Evolutionary conservation across 1,139 yeast species (phyloP).

Genomic region (Geotrichum europaeum): DNA sequence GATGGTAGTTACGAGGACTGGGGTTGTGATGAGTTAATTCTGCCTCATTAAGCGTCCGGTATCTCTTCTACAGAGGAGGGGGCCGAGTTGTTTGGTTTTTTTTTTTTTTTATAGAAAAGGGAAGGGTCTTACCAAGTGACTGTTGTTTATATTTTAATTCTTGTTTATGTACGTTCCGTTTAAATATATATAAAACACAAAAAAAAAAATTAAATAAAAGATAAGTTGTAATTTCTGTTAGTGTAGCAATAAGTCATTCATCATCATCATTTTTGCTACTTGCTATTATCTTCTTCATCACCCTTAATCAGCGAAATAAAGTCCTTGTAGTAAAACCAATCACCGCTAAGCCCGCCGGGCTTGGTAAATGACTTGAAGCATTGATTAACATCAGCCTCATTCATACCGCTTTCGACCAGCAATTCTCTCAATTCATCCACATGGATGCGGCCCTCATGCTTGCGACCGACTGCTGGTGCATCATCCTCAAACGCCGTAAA

Average conservation of each 20-base stretch:
- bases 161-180: background rate
- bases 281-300: background rate
- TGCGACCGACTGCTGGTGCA: background rate
- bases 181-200: background rate
- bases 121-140: background rate
- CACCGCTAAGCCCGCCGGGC: slow-evolving; percentile 49
- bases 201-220: background rate
- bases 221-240: background rate
- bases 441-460: slow-evolving; percentile 38
- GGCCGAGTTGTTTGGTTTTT: background rate
- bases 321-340: slow-evolving; percentile 54
- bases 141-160: background rate
- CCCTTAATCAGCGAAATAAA: slow-evolving; percentile 22
- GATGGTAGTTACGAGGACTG: slow-evolving; percentile 97
- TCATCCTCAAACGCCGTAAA: slow-evolving; percentile 52
- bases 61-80: background rate
- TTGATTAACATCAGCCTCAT: slow-evolving; percentile 46
- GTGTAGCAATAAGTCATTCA: background rate
- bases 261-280: too few species aligned
- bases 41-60: slow-evolving; percentile 50
- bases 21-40: slow-evolving; percentile 97
- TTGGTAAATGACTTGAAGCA: slow-evolving; percentile 50
- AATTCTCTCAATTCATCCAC: slow-evolving; percentile 46
- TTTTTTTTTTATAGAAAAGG: background rate
- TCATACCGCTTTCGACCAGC: slow-evolving; percentile 47